These are phyloP conservation scores for Ceratobasidium theobromae DNA, from an alignment of 1,284 basidiomycete genomes.

Conservation along the genomic window DNA sequence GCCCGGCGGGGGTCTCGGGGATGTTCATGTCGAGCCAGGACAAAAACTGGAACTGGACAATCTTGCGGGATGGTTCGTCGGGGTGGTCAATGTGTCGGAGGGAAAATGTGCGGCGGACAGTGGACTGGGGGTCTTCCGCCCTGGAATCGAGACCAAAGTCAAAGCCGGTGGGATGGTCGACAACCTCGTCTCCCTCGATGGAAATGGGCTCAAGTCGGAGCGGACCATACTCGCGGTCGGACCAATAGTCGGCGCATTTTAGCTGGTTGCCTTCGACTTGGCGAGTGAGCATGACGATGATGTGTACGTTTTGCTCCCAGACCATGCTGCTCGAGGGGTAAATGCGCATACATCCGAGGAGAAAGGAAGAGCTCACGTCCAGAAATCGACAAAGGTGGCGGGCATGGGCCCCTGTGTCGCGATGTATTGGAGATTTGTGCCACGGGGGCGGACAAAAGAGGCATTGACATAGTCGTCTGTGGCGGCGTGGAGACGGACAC, in stretches of 20 bases:
- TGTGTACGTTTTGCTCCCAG: slow-evolving; percentile 79
- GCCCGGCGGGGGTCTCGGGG: slow-evolving; percentile 72
- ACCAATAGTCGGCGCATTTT: slow-evolving; percentile 95
- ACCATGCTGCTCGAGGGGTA: slow-evolving; percentile 54
- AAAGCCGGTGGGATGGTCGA: slow-evolving; percentile 43
- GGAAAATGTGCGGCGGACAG: slow-evolving; percentile 69
- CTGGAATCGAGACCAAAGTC: slow-evolving; percentile 41
- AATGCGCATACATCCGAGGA: slow-evolving; percentile 6
- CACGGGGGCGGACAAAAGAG: slow-evolving; percentile 82
- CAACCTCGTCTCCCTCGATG: slow-evolving; percentile 54
- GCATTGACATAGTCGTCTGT: slow-evolving; percentile 81
- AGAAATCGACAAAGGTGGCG: slow-evolving; percentile 89
- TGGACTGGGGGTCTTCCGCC: slow-evolving; percentile 30
- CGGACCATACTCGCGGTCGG: slow-evolving; percentile 68
- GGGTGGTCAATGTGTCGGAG: slow-evolving; percentile 64
- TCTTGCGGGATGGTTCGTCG: slow-evolving; percentile 55
- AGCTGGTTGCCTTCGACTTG: slow-evolving; percentile 86
- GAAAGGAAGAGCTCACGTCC: slow-evolving; percentile 69
- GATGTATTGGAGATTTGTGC: slow-evolving; percentile 81
- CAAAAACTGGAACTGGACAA: slow-evolving; percentile 79
- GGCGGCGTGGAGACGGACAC: slow-evolving; percentile 66
- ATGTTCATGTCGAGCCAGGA: slow-evolving; percentile 96
- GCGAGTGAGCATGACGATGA: slow-evolving; percentile 88
- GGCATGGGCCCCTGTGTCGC: slow-evolving; percentile 95
- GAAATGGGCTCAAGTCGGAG: slow-evolving; percentile 64